Conservation (phyloP, 495 filamentous ascomycete species). For the Talaromyces wortmannii region DNA sequence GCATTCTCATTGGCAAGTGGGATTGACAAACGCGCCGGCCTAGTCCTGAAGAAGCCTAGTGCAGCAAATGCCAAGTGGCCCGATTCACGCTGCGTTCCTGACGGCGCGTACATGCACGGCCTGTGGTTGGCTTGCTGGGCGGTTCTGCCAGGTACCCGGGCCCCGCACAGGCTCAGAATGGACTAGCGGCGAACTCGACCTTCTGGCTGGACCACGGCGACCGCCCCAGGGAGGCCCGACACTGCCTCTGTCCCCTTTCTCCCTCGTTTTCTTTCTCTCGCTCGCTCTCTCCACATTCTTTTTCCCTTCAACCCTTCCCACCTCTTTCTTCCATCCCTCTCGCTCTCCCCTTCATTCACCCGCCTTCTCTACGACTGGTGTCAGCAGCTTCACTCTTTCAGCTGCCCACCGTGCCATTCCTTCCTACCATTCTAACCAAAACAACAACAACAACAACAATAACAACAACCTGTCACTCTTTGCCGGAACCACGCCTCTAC, state of each 20-base stretch:
- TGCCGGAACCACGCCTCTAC: neutral
- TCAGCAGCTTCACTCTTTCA: constrained; percentile 89
- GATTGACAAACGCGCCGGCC: no score
- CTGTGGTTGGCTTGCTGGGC: no score
- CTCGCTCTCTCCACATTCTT: constrained; percentile 32
- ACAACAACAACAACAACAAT: no score
- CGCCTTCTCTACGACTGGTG: constrained; percentile 36
- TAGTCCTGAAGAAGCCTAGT: no score
- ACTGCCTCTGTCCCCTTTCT: constrained; percentile 12
- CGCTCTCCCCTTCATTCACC: constrained; percentile 15
- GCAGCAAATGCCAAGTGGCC: no score
- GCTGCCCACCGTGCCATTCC: constrained; percentile 51
- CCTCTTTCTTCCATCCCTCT: constrained; percentile 6
- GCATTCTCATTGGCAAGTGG: no score
- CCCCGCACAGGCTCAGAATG: no score
- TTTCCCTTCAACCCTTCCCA: constrained; percentile 18
- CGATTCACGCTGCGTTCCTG: no score
- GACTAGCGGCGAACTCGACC: no score
- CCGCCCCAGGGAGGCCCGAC: constrained; percentile 4
- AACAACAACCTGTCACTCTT: constrained; percentile 11
- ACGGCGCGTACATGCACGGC: no score
- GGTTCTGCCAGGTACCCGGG: no score
- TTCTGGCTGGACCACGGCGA: no score
- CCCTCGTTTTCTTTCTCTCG: constrained; percentile 33
- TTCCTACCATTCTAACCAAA: constrained; percentile 27